phyloP scores from a whole-genome alignment of 352 stramenopile genomes.

The Pythium plurisporium region DNA sequence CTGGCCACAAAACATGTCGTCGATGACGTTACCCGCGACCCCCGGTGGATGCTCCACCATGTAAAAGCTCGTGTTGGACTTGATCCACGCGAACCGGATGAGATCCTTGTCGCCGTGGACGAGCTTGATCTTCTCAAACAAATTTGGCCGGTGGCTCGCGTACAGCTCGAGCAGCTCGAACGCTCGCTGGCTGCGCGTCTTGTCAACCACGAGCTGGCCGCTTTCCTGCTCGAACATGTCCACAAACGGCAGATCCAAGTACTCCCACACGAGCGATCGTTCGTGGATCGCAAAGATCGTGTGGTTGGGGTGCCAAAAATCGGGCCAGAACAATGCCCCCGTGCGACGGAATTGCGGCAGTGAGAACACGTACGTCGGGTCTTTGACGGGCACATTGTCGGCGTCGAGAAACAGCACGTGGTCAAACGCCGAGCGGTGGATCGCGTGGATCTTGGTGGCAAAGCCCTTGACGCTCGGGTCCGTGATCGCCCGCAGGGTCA shows the following conservation, averaged over 20 bases:
- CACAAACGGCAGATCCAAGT: constrained; percentile 54
- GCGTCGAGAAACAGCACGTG: constrained; percentile 68
- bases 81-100: constrained; percentile 54
- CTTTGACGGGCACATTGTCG: constrained; percentile 64
- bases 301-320: constrained; percentile 61
- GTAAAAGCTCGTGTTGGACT: constrained; percentile 41
- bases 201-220: constrained; percentile 66
- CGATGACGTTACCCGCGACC: constrained; percentile 31
- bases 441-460: constrained; percentile 70
- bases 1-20: constrained; percentile 59
- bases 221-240: constrained; percentile 82
- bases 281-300: constrained; percentile 80
- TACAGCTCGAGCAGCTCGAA: constrained; percentile 46
- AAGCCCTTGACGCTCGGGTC: constrained; percentile 35
- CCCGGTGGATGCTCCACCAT: constrained; percentile 57
- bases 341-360: constrained; percentile 35
- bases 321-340: constrained; percentile 74
- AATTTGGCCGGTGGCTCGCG: constrained; percentile 35
- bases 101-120: constrained; percentile 70
- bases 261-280: constrained; percentile 64
- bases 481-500: constrained; percentile 23
- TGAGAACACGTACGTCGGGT: constrained; percentile 67
- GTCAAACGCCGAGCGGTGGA: constrained; percentile 75
- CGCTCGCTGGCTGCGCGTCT: constrained; percentile 32
- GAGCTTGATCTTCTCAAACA: too few relatives aligned